phyloP scores from a whole-genome alignment of 2,329 filamentous ascomycete genomes.

The Alternaria burnsii region DNA sequence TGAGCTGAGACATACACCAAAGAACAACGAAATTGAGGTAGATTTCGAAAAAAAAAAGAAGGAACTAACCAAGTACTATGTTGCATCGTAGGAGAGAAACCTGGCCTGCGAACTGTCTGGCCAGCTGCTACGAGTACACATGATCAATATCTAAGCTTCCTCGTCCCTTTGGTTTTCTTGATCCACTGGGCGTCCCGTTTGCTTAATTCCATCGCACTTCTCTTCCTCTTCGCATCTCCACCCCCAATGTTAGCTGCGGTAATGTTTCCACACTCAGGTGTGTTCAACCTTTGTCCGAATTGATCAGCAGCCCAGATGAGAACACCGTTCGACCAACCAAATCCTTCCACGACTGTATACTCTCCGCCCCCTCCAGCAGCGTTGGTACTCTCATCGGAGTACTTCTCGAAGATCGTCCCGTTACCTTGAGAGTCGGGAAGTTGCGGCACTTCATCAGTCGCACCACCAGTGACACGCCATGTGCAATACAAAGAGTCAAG shows the following conservation, averaged over 20 bases:
- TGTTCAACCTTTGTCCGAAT: conserved; percentile 64
- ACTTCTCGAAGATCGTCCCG: conserved; percentile 77
- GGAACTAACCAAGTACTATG: neutral
- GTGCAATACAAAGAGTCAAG: conserved; percentile 74
- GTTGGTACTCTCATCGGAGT: conserved; percentile 67
- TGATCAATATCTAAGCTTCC: conserved; percentile 9
- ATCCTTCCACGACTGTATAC: conserved; percentile 74
- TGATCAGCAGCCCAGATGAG: conserved; percentile 71
- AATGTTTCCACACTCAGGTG: conserved; percentile 59
- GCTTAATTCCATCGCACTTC: conserved; percentile 42
- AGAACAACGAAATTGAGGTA: neutral
- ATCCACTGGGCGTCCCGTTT: conserved; percentile 45
- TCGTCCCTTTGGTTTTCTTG: conserved; percentile 31
- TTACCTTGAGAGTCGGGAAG: conserved; percentile 53
- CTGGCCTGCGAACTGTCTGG: neutral
- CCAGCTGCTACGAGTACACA: neutral
- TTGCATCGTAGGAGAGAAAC: neutral
- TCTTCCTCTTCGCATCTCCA: conserved; percentile 32
- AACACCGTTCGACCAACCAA: conserved; percentile 76
- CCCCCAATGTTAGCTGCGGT: conserved; percentile 34
- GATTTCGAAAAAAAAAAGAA: neutral
- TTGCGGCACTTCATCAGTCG: conserved; percentile 53
- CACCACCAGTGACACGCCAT: conserved; percentile 72
- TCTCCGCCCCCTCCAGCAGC: conserved; percentile 71
- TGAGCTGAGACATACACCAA: neutral